phyloP scores from a whole-genome alignment of 2,329 filamentous ascomycete genomes.

The Rutstroemia sp. region DNA sequence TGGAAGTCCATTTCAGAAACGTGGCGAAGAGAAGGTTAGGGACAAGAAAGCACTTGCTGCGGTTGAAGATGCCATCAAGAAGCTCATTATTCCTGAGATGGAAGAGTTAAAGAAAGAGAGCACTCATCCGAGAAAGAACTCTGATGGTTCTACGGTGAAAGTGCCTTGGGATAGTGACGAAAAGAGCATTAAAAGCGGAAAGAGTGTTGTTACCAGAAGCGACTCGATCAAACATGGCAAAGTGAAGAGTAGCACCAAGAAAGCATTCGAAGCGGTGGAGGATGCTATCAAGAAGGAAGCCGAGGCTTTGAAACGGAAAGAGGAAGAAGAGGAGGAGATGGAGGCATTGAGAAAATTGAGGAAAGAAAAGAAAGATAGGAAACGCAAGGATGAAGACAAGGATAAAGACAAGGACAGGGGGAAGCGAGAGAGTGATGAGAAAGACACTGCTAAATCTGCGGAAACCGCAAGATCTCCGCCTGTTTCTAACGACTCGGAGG shows the following conservation, averaged over 20 bases:
- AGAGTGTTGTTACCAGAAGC: neutral
- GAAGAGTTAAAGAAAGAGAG: conserved; percentile 8
- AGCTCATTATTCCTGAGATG: conserved; percentile 6
- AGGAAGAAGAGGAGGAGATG: conserved; percentile 7
- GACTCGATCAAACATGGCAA: conserved; percentile 6
- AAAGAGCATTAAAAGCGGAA: neutral
- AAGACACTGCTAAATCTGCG: conserved; percentile 1
- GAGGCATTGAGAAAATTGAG: conserved; percentile 7
- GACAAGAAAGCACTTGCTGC: conserved; percentile 8
- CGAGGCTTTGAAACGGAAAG: conserved; percentile 6
- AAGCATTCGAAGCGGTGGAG: conserved; percentile 8
- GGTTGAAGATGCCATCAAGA: conserved; percentile 8
- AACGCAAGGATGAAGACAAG: conserved; percentile 5
- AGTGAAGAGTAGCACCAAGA: conserved; percentile 8
- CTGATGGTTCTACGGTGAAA: neutral
- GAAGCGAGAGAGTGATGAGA: conserved; percentile 4
- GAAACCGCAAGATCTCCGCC: neutral
- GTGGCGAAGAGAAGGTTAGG: conserved; percentile 4
- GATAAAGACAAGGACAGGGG: conserved; percentile 1
- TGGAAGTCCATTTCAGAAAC: conserved; percentile 4
- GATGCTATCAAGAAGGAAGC: conserved; percentile 10
- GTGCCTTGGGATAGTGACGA: conserved; percentile 8
- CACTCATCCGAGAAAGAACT: conserved; percentile 2
- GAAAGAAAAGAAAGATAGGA: conserved; percentile 3
- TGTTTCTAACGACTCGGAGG: neutral